These are phyloP conservation scores for Auricularia cornea DNA, from an alignment of 768 basidiomycete species.

Conservation along the genomic window DNA sequence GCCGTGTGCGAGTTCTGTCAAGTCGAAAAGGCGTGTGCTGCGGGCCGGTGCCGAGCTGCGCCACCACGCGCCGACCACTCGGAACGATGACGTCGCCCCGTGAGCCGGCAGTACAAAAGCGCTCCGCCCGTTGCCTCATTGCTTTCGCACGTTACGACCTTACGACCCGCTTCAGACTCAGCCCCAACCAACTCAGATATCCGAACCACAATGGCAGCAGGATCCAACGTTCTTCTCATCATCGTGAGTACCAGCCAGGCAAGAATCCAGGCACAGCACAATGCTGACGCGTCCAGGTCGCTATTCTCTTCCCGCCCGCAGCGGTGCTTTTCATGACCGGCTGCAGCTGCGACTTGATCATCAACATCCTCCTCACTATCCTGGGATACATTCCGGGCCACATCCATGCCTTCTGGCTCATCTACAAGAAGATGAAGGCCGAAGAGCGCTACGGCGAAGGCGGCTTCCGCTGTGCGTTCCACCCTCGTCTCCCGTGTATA, in stretches of 20 bases:
- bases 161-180: background rate
- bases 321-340: constrained; percentile 71
- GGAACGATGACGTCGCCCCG: no score
- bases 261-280: no score
- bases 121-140: no score
- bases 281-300: constrained; percentile 56
- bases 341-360: constrained; percentile 79
- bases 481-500: background rate
- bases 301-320: constrained; percentile 76
- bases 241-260: constrained; percentile 55
- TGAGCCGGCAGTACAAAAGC: no score
- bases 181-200: background rate
- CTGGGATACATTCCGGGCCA: background rate
- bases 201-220: constrained; percentile 36
- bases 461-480: constrained; percentile 64
- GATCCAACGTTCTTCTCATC: constrained; percentile 76
- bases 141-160: background rate
- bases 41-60: no score
- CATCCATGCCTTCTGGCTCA: constrained; percentile 77
- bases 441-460: constrained; percentile 73
- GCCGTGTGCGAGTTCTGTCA: no score
- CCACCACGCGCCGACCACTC: no score
- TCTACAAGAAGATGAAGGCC: constrained; percentile 84
- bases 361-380: constrained; percentile 71
- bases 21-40: no score